Percentiles rank a stretch among this genome's conserved stretches.
phyloP scores from a whole-genome alignment of 2,329 filamentous ascomycete species.

The Pseudogymnoascus sp. region DNA sequence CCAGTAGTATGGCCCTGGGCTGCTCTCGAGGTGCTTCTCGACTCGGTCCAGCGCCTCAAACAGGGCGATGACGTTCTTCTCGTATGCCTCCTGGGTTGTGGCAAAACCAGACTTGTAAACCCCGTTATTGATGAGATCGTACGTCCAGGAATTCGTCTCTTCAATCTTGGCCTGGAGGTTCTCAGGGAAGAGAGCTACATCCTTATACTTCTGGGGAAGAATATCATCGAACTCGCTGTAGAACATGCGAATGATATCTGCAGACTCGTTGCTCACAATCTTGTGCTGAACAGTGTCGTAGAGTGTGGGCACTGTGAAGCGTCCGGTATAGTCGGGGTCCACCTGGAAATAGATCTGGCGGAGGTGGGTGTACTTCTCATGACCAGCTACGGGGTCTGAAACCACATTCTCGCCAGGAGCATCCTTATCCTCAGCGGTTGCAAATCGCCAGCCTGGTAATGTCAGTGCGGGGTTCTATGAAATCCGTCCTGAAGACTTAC shows the following conservation, averaged over 20 bases:
- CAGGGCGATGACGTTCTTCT: conserved; percentile 58
- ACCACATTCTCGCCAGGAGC: conserved; percentile 52
- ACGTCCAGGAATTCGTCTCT: conserved; percentile 70
- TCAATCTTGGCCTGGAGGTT: conserved; percentile 60
- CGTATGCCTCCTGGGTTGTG: conserved; percentile 73
- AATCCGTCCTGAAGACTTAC: conserved; percentile 17
- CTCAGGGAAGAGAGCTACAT: conserved; percentile 59
- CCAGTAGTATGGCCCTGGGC: conserved; percentile 60
- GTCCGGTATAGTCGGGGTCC: conserved; percentile 55
- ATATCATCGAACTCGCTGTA: conserved; percentile 70
- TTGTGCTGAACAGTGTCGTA: conserved; percentile 56
- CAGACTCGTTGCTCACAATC: conserved; percentile 76
- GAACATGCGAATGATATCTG: conserved; percentile 78
- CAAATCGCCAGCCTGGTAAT: conserved; percentile 52
- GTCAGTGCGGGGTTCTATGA: neutral
- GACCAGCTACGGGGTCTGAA: conserved; percentile 51
- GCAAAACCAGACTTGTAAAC: conserved; percentile 76
- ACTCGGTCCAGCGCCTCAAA: conserved; percentile 70
- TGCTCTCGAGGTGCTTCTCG: conserved; percentile 56
- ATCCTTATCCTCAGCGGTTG: conserved; percentile 47
- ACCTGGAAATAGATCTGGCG: conserved; percentile 59
- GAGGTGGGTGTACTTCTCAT: conserved; percentile 41
- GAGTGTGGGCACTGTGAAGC: conserved; percentile 62
- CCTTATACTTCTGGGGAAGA: conserved; percentile 49
- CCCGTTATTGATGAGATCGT: conserved; percentile 63